Percentiles rank a stretch among this genome's conserved stretches.
These are phyloP conservation scores for Oryza coarctata DNA, from an alignment of 176 grass and related monocot species.

Conservation along the genomic window DNA sequence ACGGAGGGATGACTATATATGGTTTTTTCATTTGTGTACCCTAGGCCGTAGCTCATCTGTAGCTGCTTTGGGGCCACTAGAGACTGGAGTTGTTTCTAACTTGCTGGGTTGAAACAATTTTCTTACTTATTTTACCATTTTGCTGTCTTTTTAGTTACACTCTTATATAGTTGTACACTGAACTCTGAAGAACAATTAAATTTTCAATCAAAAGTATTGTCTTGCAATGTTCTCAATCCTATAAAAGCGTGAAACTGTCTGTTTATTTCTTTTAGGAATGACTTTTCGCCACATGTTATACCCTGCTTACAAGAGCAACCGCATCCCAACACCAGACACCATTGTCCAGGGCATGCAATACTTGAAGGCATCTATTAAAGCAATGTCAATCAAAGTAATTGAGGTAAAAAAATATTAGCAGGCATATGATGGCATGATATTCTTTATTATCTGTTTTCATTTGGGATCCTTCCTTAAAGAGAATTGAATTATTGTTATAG, in stretches of 20 bases:
- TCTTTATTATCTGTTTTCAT: slow-evolving; percentile 20
- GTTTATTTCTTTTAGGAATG: slow-evolving; percentile 50
- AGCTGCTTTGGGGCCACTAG: not conserved
- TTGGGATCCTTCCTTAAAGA: too few relatives aligned
- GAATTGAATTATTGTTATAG: slow-evolving; percentile 58
- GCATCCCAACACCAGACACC: slow-evolving; percentile 87
- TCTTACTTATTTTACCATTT: not conserved
- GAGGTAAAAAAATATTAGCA: slow-evolving; percentile 66
- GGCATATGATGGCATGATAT: not conserved
- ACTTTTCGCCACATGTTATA: slow-evolving; percentile 97
- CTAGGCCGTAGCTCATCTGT: not conserved
- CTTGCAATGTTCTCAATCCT: not conserved
- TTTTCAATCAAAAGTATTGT: not conserved
- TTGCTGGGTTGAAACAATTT: not conserved
- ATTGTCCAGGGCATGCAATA: slow-evolving; percentile 92
- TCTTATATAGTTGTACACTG: not conserved
- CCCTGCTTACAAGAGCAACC: slow-evolving; percentile 88
- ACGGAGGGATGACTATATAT: not conserved
- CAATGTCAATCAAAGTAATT: slow-evolving; percentile 91
- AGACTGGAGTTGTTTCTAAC: slow-evolving; percentile 3
- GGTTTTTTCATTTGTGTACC: not conserved
- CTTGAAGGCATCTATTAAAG: slow-evolving; percentile 96
- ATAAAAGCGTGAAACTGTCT: slow-evolving; percentile 21
- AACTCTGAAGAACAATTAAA: not conserved
- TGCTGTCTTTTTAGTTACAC: not conserved